Conservation (phyloP, 228 moss, liverwort and hornwort genomes). For the Sphagnum fallax region DNA sequence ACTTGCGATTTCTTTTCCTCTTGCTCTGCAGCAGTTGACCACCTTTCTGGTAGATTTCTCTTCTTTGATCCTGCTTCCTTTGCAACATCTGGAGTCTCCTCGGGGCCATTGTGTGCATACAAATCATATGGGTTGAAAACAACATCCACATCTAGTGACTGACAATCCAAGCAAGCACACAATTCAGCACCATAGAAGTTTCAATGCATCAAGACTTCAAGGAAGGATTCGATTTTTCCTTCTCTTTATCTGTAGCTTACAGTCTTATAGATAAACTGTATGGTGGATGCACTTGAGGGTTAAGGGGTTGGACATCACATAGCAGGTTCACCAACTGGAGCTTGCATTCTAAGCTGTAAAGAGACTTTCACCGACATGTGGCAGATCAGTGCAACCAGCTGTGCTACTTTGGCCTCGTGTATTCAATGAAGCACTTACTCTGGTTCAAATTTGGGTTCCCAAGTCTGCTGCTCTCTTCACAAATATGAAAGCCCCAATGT, state of each 20-base stretch:
- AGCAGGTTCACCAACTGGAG: not conserved
- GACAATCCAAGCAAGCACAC: slow-evolving; percentile 5
- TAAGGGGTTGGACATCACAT: not conserved
- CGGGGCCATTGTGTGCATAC: slow-evolving; percentile 35
- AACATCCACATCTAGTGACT: slow-evolving; percentile 69
- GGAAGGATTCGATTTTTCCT: too few relatives aligned
- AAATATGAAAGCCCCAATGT: too few relatives aligned
- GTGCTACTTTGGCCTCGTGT: too few relatives aligned
- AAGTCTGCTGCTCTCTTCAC: not conserved
- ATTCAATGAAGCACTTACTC: too few relatives aligned
- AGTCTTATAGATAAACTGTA: too few relatives aligned
- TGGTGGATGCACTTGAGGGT: too few relatives aligned
- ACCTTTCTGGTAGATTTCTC: too few relatives aligned
- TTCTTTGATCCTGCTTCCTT: not conserved
- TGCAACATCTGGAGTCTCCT: not conserved
- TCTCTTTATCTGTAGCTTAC: too few relatives aligned
- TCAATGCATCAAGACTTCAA: too few relatives aligned
- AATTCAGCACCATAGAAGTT: not conserved
- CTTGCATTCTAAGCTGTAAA: not conserved
- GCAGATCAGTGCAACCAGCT: too few relatives aligned
- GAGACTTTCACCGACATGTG: not conserved
- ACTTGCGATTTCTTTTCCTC: not conserved
- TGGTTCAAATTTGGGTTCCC: too few relatives aligned
- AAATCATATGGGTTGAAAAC: slow-evolving; percentile 73
- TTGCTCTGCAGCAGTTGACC: not conserved